phyloP scores from a whole-genome alignment of 2,329 filamentous ascomycete genomes.

The Apiospora malaysiana region DNA sequence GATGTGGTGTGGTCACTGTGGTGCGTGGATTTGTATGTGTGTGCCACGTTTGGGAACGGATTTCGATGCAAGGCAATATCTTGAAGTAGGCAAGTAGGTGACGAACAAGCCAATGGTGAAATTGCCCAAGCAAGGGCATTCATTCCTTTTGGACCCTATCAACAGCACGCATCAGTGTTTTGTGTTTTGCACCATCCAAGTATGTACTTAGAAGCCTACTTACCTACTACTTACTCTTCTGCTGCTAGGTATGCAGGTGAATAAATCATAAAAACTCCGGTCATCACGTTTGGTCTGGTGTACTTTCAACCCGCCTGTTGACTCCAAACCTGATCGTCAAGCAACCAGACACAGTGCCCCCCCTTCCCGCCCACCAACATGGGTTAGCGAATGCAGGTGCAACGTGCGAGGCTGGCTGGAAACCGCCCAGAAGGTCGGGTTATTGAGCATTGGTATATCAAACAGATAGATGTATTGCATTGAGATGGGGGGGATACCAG shows the following conservation, averaged over 20 bases:
- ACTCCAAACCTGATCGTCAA: too few species aligned
- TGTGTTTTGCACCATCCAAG: background rate
- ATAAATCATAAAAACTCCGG: too few species aligned
- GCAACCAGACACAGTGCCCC: background rate
- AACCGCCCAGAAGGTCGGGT: background rate
- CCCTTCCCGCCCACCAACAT: too few species aligned
- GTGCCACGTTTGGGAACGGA: background rate
- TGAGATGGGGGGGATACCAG: background rate
- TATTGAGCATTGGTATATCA: background rate
- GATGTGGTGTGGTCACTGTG: constrained; percentile 3
- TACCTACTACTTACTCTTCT: background rate
- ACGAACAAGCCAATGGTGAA: background rate
- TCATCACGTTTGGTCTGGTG: too few species aligned
- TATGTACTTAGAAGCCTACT: background rate
- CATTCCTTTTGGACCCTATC: constrained; percentile 1
- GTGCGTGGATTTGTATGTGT: constrained; percentile 1
- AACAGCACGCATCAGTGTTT: background rate
- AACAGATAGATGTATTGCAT: background rate
- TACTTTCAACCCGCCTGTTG: too few species aligned
- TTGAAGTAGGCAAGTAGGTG: background rate
- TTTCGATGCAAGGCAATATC: background rate
- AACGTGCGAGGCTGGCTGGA: constrained; percentile 10
- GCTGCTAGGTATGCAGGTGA: too few species aligned
- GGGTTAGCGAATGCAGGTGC: background rate
- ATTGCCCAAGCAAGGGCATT: constrained; percentile 4